These are phyloP conservation scores for Akebia trifoliata DNA, from an alignment of 164 flowering plant species.

Conservation along the genomic window DNA sequence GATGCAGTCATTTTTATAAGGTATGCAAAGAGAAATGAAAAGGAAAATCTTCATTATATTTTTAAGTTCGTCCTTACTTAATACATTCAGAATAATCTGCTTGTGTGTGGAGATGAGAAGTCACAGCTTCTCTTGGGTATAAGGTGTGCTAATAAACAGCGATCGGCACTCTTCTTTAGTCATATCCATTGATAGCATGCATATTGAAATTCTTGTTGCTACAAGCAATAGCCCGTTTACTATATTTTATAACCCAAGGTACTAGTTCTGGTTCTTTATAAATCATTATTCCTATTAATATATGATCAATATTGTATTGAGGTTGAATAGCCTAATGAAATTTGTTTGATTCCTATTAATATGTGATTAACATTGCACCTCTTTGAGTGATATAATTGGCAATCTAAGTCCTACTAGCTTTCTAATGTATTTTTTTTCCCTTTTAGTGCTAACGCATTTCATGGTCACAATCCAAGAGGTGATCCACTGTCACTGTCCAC, in stretches of 20 bases:
- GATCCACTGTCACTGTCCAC: no score
- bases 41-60: neutral
- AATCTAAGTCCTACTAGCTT: no score
- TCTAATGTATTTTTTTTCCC: no score
- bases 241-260: slow-evolving; percentile 96
- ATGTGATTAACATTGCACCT: slow-evolving; percentile 1
- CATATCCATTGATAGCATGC: slow-evolving; percentile 98
- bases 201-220: slow-evolving; percentile 94
- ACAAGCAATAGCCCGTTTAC: slow-evolving; percentile 91
- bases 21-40: slow-evolving; percentile 23
- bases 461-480: no score
- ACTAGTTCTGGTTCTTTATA: slow-evolving; percentile 1
- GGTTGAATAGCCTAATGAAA: neutral
- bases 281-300: neutral
- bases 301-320: neutral
- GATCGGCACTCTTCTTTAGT: slow-evolving; percentile 88
- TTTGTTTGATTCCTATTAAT: slow-evolving; percentile 36
- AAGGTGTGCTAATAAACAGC: slow-evolving; percentile 81
- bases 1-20: slow-evolving; percentile 91
- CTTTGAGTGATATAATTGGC: no score
- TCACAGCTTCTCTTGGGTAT: slow-evolving; percentile 81
- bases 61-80: neutral
- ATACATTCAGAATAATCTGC: slow-evolving; percentile 9
- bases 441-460: no score
- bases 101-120: slow-evolving; percentile 74